A percentile compares a stretch with the other conserved stretches of the same genome.
Conservation (phyloP, 192 early-diverging fungal genomes). For the Lunasporangiospora selenospora region DNA sequence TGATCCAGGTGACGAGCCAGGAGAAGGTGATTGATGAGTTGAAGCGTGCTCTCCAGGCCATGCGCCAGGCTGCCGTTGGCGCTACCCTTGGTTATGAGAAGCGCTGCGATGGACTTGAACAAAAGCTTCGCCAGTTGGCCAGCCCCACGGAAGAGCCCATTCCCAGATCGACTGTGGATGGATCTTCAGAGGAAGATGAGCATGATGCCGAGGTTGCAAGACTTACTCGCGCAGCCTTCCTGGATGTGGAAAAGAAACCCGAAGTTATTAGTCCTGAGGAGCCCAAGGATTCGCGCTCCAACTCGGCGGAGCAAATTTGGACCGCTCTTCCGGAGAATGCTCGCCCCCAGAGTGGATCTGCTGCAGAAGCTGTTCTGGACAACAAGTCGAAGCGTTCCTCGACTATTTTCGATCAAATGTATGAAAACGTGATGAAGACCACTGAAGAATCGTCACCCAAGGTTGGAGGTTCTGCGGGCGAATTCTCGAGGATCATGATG, state of each 20-base stretch:
- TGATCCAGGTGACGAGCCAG: constrained; percentile 51
- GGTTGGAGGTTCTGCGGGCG: constrained; percentile 43
- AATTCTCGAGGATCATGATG: constrained; percentile 46
- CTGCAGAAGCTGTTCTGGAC: constrained; percentile 23
- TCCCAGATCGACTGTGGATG: constrained; percentile 2
- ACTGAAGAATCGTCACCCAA: constrained; percentile 40
- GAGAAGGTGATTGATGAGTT: constrained; percentile 62
- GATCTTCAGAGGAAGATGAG: constrained; percentile 47
- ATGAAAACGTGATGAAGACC: constrained; percentile 44
- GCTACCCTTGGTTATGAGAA: constrained; percentile 56
- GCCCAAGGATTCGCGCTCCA: neutral
- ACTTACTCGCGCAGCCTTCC: constrained; percentile 9
- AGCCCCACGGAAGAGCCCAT: constrained; percentile 13
- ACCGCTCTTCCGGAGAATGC: constrained; percentile 33
- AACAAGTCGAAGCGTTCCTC: constrained; percentile 42
- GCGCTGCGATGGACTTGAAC: constrained; percentile 49
- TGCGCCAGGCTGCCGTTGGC: constrained; percentile 63
- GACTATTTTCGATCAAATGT: constrained; percentile 44
- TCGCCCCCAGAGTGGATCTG: constrained; percentile 30
- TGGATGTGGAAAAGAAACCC: constrained; percentile 8
- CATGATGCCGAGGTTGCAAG: constrained; percentile 43
- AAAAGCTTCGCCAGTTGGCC: constrained; percentile 33
- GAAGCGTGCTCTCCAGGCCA: constrained; percentile 60
- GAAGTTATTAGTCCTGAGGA: neutral
- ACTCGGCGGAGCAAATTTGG: constrained; percentile 21